Base-by-base conservation (phyloP, 2,329 filamentous ascomycete species). In the Pseudocercospora musae region DNA sequence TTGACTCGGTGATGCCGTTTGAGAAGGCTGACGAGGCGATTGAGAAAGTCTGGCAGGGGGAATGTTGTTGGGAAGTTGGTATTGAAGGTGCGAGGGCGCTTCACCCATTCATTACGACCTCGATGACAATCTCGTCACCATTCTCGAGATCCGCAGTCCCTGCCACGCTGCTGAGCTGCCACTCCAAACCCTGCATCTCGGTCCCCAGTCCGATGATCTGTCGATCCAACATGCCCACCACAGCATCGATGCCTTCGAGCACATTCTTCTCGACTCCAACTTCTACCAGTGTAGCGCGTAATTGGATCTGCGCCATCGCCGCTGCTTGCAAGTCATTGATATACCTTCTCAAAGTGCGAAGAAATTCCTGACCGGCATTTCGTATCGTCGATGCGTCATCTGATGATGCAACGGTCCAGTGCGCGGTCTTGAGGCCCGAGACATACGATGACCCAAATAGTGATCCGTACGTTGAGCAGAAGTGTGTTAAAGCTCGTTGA, bases 1-100 rank as follows among this genome's bases (percentile, higher is more conserved):
- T 79, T 6, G 77, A 78, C 50, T 66, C 68, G 49, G 68, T 74
- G 2, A 78, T 75, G 63, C 67, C 66, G 15, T 78, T 79, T 49
- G 69, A 75, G 23, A 65, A 75, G 9, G 66, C 71, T 0, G 60
- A 65, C 10, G 62, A 69, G 18, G 75, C 74, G 3, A 20, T 44
- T 20, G 40, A 44, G 40, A n/a, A n/a, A 6, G 40, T 44, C 4
- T 44, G 40, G 40, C 40, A 44, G 20, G 40, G n/a, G 8, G n/a
- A n/a, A 44, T 2, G 40, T 44, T 44, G 40, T 44, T 10, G 40
- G 40, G 20, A 44, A 44, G n/a, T 21, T 44, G 40, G 40, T 44
- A 6, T 21, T 44, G 40, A 44, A 44, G 18, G 40, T 44, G 2
- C n/a, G 18, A 46, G 42, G 31, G 15, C 31, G n/a, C 7, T 18